phyloP scores from a whole-genome alignment of 306 rosid species.

The Quercus aquifolioides region DNA sequence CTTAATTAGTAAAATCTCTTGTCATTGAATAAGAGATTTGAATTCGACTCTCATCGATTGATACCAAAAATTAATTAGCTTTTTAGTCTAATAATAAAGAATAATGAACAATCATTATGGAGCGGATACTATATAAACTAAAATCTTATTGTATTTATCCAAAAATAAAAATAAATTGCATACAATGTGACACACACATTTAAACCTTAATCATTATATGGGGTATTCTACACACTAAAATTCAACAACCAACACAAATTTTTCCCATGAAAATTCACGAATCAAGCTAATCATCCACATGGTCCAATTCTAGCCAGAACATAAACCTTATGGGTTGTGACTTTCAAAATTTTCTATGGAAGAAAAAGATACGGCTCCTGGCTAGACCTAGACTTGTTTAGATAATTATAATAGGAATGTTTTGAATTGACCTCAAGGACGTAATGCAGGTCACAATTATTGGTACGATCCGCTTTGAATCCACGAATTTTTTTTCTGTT shows the following conservation, averaged over 20 bases:
- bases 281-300: conserved; percentile 1
- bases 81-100: too few relatives aligned
- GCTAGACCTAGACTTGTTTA: conserved; percentile 1
- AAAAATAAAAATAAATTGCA: too few relatives aligned
- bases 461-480: conserved; percentile 15
- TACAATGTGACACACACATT: too few relatives aligned
- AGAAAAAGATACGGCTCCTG: neutral
- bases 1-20: too few relatives aligned
- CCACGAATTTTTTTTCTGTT: conserved; percentile 6
- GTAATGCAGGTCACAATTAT: conserved; percentile 23
- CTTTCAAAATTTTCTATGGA: conserved; percentile 21
- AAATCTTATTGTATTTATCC: too few relatives aligned
- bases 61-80: too few relatives aligned
- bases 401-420: conserved; percentile 31
- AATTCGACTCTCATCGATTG: too few relatives aligned
- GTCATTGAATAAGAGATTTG: too few relatives aligned
- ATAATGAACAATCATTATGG: too few relatives aligned
- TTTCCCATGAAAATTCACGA: neutral
- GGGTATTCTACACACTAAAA: neutral
- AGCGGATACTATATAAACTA: too few relatives aligned
- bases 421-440: conserved; percentile 29
- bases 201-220: too few relatives aligned
- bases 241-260: neutral
- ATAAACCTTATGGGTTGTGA: neutral
- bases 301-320: conserved; percentile 17